Conservation (phyloP, 768 basidiomycete species). For the Trametes sanguinea region DNA sequence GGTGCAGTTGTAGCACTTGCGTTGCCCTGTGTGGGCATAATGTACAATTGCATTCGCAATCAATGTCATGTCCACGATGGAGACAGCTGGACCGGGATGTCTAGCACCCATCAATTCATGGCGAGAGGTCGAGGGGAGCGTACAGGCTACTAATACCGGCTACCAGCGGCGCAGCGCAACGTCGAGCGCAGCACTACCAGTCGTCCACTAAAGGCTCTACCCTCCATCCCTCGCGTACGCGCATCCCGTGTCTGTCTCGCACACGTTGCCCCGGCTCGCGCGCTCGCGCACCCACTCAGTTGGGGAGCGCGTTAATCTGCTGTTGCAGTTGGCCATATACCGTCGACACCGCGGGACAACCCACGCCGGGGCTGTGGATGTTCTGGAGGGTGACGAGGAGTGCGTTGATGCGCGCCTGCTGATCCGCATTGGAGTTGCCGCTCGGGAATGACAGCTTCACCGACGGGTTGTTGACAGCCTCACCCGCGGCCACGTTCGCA, state of each 20-base stretch:
- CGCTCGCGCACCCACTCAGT: conserved; percentile 4
- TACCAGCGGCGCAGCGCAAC: not conserved
- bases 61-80: not conserved
- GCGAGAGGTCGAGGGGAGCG: not conserved
- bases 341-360: conserved; percentile 66
- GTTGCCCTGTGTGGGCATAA: too few relatives aligned
- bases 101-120: too few relatives aligned
- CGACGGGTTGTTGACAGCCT: conserved; percentile 64
- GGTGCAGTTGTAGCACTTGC: too few relatives aligned
- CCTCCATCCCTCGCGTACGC: too few relatives aligned
- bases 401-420: conserved; percentile 50
- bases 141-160: conserved; percentile 15
- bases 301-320: conserved; percentile 29
- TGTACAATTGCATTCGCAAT: too few relatives aligned
- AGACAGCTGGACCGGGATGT: not conserved
- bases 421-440: conserved; percentile 41
- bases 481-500: conserved; percentile 62
- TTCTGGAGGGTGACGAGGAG: conserved; percentile 74
- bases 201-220: too few relatives aligned
- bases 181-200: too few relatives aligned
- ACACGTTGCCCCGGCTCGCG: not conserved
- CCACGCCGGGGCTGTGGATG: conserved; percentile 62
- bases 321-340: conserved; percentile 43
- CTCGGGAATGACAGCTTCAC: conserved; percentile 46
- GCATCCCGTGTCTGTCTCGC: not conserved